Evolutionary conservation across 352 stramenopile genomes (phyloP).

Genomic region (Globisporangium heterothallicum): DNA sequence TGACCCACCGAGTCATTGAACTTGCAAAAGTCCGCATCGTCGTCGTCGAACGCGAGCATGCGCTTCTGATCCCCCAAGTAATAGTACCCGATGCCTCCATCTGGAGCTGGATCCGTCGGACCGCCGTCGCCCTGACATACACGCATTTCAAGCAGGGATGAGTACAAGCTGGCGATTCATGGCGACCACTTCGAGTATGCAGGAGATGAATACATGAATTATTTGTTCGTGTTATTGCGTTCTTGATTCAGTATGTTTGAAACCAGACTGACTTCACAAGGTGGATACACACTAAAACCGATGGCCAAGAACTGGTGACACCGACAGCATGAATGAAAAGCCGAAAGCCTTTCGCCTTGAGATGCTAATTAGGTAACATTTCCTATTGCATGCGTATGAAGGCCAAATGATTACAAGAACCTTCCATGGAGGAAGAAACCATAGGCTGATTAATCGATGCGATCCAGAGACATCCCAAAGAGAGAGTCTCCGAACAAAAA

Average conservation of each 20-base stretch:
- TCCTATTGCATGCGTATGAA: conserved; percentile 87
- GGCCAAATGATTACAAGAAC: conserved; percentile 69
- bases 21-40: conserved; percentile 62
- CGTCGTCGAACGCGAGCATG: conserved; percentile 67
- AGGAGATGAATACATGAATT: conserved; percentile 2
- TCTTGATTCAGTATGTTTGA: conserved; percentile 51
- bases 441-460: conserved; percentile 90
- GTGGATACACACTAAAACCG: conserved; percentile 57
- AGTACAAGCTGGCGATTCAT: not conserved
- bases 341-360: conserved; percentile 31
- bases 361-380: conserved; percentile 86
- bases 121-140: conserved; percentile 60
- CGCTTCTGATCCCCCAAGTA: conserved; percentile 84
- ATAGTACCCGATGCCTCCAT: conserved; percentile 82
- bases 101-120: conserved; percentile 58
- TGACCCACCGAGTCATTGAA: conserved; percentile 62
- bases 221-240: not conserved
- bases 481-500: not conserved
- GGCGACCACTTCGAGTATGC: too few species aligned
- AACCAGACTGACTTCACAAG: conserved; percentile 80
- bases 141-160: conserved; percentile 4
- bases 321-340: conserved; percentile 39
- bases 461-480: not conserved
- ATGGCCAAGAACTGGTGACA: conserved; percentile 80
- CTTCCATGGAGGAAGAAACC: conserved; percentile 28